Evolutionary conservation across 768 basidiomycete species (phyloP).

Genomic region (Pholiota microspora): DNA sequence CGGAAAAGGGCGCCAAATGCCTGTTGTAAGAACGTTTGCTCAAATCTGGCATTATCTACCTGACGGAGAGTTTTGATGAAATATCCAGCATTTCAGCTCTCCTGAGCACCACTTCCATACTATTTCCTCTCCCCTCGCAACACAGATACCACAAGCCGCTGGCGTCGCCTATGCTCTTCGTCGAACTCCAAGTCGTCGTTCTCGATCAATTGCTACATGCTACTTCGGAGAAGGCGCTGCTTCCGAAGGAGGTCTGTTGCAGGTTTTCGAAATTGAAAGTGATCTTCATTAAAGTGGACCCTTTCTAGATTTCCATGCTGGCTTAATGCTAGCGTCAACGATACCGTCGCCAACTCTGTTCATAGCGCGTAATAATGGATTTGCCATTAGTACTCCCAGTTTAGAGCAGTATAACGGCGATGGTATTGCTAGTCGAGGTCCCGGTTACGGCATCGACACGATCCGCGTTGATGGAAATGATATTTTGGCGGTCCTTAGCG

Average conservation of each 20-base stretch:
- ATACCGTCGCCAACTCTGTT: slow-evolving; percentile 73
- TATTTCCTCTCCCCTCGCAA: slow-evolving; percentile 90
- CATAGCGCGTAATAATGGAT: slow-evolving; percentile 83
- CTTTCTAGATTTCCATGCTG: slow-evolving; percentile 84
- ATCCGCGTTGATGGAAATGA: slow-evolving; percentile 95
- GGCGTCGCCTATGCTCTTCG: slow-evolving; percentile 90
- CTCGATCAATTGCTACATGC: slow-evolving; percentile 77
- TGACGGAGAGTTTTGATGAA: slow-evolving; percentile 4
- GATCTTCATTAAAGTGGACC: no score
- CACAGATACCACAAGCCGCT: slow-evolving; percentile 93
- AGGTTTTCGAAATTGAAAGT: background rate
- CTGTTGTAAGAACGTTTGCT: slow-evolving; percentile 60
- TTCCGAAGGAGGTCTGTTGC: slow-evolving; percentile 69
- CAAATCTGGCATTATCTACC: background rate
- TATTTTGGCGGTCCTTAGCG: slow-evolving; percentile 76
- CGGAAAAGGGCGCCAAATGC: slow-evolving; percentile 91
- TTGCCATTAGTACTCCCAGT: slow-evolving; percentile 92
- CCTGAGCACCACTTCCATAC: slow-evolving; percentile 85
- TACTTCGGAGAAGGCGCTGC: slow-evolving; percentile 96
- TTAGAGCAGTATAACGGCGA: slow-evolving; percentile 90
- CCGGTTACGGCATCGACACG: slow-evolving; percentile 90
- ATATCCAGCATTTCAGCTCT: slow-evolving; percentile 78
- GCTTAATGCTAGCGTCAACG: slow-evolving; percentile 76
- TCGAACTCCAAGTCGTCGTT: slow-evolving; percentile 66
- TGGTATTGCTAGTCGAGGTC: slow-evolving; percentile 88